Base-by-base conservation (phyloP, 768 basidiomycete genomes). In the Naganishia friedmannii region DNA sequence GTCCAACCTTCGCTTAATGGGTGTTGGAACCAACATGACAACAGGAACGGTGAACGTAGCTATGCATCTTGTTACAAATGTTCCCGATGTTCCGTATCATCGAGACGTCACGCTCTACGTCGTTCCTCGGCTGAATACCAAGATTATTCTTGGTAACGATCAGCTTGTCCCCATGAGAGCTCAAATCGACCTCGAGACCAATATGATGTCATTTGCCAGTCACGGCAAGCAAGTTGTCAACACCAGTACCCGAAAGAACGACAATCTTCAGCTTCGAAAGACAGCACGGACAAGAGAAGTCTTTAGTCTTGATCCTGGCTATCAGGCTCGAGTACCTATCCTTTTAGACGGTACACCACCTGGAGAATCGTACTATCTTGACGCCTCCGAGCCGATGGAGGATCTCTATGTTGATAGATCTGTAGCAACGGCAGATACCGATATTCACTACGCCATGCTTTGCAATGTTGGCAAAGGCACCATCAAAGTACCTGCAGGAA, bases 81-180 rank as follows among this genome's bases (percentile, higher is more conserved):
- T 21, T 51, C 21, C 48, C 23, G 48, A 51, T 26, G 23, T 21
- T 19, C 17, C 21, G 21, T 51, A 51, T 26, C 17, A 51, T 19
- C 17, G 21, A 19, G 23, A 51, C 21, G 48, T 51, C 5, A 54
- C 54, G 13, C 55, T 68, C 53, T 58, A 56, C 67, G 13, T 68
- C n/a, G 42, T 48, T 12, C 29, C 53, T 15, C 19, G 29, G 15
- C 31, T 68, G 39, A 34, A 29, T 26, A 53, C 55, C 9, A 68
- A 56, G 42, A 31, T 58, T 2, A 68, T 68, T 29, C 45, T 68
- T 31, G 67, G 67, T 2, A 68, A 51, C 34, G 42, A 68, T 39
- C 45, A 57, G 53, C 34, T 68, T 8, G 42, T 29, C 17, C 67
- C 29, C 26, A 23, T 37, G 12, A 55, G 67, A 56, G 67, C 67